Evolutionary conservation across 768 basidiomycete species (phyloP), one percentile per base, ranked within the genome.

Genomic region (Trametes maxima): DNA sequence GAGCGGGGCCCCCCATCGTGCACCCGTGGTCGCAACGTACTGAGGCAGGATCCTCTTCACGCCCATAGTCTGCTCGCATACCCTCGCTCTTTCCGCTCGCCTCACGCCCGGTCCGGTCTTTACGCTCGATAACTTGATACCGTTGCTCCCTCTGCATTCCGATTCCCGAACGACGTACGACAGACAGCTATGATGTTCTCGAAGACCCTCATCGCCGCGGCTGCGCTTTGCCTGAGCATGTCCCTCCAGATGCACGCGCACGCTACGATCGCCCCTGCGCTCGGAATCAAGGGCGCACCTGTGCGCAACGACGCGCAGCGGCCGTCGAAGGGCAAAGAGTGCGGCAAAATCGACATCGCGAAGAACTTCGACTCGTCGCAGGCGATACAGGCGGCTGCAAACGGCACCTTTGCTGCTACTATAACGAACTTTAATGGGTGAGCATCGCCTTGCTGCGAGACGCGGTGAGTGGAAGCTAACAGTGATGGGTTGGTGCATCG

Each of bases 371-470:
- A 76, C 55, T 69, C 72, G 11, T 76, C 81, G n/a, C 68, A 62
- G 1, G 33, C 74, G 1, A 53, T 70, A 24, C 13, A 36, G 11
- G 68, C 66, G 11, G 48, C 37, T 17, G 73, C 77, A 21, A 73
- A 80, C 50, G 82, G 82, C 35, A 60, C 75, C 0, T 79, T 83
- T 69, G 70, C 70, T 6, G 75, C 74, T 22, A 78, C 72, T 25
- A 74, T 74, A 57, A 77, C 70, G 45, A 77, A 80, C 70, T 84
- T 83, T 68, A 83, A 83, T 60, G 75, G 60, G 84, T 83, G 66
- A 47, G 77, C 60, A 33, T 33, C 28, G 21, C 12, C 33, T 44
- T 21, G 19, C 33, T 37, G 21, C 25, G 33, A 28, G 17, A 21
- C 60, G 3, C 45, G 57, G 11, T 21, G 43, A 43, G n/a, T 14